phyloP scores from a whole-genome alignment of 768 basidiomycete genomes.

The Leccinum truebloodii region DNA sequence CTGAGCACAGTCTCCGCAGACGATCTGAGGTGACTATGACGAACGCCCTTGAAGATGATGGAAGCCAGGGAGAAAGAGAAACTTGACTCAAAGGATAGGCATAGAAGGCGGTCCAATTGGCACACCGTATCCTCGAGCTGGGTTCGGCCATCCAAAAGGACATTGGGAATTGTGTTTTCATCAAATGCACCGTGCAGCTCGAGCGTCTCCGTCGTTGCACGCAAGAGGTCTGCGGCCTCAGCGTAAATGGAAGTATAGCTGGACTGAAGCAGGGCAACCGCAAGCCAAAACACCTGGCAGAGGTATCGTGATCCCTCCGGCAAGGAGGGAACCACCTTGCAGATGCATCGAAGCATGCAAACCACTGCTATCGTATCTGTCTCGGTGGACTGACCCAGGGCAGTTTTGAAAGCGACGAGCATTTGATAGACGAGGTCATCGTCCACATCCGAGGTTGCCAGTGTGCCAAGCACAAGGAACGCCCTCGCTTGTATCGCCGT shows the following conservation, averaged over 20 bases:
- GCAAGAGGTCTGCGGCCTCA: conserved; percentile 69
- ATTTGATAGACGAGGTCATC: conserved; percentile 94
- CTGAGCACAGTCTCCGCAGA: conserved; percentile 62
- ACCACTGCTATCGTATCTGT: conserved; percentile 71
- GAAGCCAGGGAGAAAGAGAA: conserved; percentile 84
- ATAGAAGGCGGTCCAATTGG: conserved; percentile 72
- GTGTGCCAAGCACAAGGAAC: conserved; percentile 78
- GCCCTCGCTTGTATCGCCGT: conserved; percentile 87
- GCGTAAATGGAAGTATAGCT: conserved; percentile 69
- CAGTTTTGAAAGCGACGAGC: conserved; percentile 80
- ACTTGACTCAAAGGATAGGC: conserved; percentile 73
- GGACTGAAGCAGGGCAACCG: conserved; percentile 79
- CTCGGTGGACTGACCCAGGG: conserved; percentile 66
- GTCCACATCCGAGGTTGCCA: conserved; percentile 84
- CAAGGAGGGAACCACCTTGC: conserved; percentile 72
- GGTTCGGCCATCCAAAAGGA: conserved; percentile 64
- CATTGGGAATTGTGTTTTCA: conserved; percentile 48
- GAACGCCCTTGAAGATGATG: conserved; percentile 84
- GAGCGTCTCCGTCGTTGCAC: conserved; percentile 64
- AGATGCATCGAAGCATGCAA: conserved; percentile 87
- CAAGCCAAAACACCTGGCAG: conserved; percentile 82
- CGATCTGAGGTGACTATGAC: conserved; percentile 62
- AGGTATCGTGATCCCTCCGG: conserved; percentile 71
- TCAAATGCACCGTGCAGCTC: conserved; percentile 60
- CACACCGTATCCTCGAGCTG: conserved; percentile 66